Evolutionary conservation across 1,139 yeast genomes (phyloP).

Genomic region (Hemisphaericaspora lyxosophila): DNA sequence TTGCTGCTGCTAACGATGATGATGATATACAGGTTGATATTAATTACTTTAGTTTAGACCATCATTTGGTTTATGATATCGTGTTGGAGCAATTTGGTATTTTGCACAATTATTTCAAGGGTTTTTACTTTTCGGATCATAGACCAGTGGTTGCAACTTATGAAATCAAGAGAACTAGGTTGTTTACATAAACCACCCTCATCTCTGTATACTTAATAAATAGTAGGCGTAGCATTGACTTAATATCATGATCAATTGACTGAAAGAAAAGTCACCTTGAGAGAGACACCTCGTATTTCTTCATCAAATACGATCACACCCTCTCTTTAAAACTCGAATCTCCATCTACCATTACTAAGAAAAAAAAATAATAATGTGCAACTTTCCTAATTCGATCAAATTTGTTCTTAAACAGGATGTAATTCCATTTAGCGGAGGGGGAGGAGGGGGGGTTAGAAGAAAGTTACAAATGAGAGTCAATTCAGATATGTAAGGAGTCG

Average conservation of each 20-base stretch:
- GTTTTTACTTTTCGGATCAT: constrained; percentile 46
- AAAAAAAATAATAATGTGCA: too few species aligned
- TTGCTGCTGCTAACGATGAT: neutral
- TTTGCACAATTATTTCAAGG: constrained; percentile 41
- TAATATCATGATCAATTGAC: too few species aligned
- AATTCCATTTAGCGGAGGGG: too few species aligned
- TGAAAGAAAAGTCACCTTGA: too few species aligned
- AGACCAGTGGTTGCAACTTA: constrained; percentile 45
- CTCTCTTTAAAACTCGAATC: too few species aligned
- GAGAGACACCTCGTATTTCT: too few species aligned
- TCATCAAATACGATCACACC: too few species aligned
- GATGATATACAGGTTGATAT: constrained; percentile 1
- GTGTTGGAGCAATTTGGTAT: constrained; percentile 36
- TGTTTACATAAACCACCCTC: constrained; percentile 2
- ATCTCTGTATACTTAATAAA: neutral
- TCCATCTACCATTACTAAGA: neutral
- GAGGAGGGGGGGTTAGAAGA: too few species aligned
- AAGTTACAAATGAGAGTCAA: too few species aligned
- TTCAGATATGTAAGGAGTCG: too few species aligned
- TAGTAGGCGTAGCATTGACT: too few species aligned
- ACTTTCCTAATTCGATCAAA: neutral
- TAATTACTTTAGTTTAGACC: constrained; percentile 12
- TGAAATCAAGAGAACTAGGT: constrained; percentile 8
- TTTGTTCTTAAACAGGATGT: neutral
- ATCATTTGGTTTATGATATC: constrained; percentile 17